Evolutionary conservation across 176 grass and related monocot genomes (phyloP).

Genomic region (Hordeum vulgare): DNA sequence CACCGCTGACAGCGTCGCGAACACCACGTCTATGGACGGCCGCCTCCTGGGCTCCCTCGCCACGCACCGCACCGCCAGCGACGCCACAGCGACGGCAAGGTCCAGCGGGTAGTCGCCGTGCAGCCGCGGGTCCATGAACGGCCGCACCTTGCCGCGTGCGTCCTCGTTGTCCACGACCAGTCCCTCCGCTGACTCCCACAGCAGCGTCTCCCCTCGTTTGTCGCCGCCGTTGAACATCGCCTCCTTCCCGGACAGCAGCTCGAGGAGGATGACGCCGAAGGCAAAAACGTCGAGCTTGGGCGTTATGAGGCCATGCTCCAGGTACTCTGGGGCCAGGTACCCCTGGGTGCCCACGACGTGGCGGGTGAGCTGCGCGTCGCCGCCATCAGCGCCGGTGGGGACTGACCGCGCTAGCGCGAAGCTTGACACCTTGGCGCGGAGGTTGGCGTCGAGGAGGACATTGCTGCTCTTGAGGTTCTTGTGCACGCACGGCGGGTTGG

Average conservation of each 20-base stretch:
- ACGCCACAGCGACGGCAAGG: constrained; percentile 56
- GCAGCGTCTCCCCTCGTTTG: constrained; percentile 14
- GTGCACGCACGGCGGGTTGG: constrained; percentile 65
- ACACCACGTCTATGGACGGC: constrained; percentile 44
- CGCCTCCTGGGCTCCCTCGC: constrained; percentile 37
- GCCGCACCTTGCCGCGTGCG: constrained; percentile 34
- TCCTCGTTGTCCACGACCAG: constrained; percentile 40
- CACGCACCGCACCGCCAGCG: constrained; percentile 65
- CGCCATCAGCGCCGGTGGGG: neutral
- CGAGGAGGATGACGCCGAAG: neutral
- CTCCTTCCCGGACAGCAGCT: neutral
- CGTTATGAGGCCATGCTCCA: constrained; percentile 4
- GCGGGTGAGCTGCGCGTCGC: neutral
- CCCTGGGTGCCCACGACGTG: constrained; percentile 4
- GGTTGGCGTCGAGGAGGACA: constrained; percentile 60
- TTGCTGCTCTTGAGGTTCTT: constrained; percentile 82
- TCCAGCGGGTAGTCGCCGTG: constrained; percentile 63
- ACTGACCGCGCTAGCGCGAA: constrained; percentile 65
- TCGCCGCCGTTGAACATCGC: constrained; percentile 10
- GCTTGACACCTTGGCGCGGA: constrained; percentile 67
- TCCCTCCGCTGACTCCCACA: constrained; percentile 42
- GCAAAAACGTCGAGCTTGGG: constrained; percentile 3
- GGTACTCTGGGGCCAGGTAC: neutral
- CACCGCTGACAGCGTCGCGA: constrained; percentile 54
- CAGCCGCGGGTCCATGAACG: constrained; percentile 57